Evolutionary conservation across 495 filamentous ascomycete genomes (phyloP).

Genomic region (Oleoguttula mirabilis): DNA sequence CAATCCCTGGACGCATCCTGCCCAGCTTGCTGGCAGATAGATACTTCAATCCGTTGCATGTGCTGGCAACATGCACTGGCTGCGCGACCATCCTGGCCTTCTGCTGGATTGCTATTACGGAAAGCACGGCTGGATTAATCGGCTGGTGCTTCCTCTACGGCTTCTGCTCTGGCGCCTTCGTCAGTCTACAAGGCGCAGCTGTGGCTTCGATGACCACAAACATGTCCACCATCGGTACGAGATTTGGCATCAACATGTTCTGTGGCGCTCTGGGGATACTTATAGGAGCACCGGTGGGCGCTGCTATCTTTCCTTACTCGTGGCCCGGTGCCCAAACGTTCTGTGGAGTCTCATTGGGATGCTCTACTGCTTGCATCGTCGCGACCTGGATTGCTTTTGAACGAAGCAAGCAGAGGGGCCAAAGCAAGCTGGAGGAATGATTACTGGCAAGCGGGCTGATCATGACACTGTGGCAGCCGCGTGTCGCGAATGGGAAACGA

Average conservation of each 20-base stretch:
- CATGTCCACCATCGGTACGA: constrained; percentile 4
- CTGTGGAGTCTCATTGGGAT: constrained; percentile 3
- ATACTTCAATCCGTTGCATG: constrained; percentile 44
- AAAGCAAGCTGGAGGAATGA: constrained; percentile 1
- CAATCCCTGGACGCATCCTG: constrained; percentile 49
- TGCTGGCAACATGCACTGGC: constrained; percentile 32
- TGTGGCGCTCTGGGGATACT: constrained; percentile 4
- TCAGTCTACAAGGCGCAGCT: constrained; percentile 22
- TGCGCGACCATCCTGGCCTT: constrained; percentile 33
- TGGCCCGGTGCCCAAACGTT: constrained; percentile 9
- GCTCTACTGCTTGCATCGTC: constrained; percentile 4
- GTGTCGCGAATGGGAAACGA: too few relatives aligned
- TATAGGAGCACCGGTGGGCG: constrained; percentile 5
- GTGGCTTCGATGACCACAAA: constrained; percentile 10
- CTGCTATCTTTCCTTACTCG: constrained; percentile 6
- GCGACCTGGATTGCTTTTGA: constrained; percentile 2
- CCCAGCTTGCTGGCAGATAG: constrained; percentile 54
- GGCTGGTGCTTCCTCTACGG: constrained; percentile 49
- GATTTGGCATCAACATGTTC: constrained; percentile 15
- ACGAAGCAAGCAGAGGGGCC: constrained; percentile 1
- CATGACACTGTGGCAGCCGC: too few relatives aligned
- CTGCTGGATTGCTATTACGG: constrained; percentile 42
- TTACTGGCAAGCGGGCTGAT: too few relatives aligned
- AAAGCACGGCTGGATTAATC: constrained; percentile 39
- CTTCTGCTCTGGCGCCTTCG: constrained; percentile 52